Percentiles rank a stretch among this genome's conserved stretches.
Conservation (phyloP, 805 yeast genomes). For the Pichia nanzhaoensis region DNA sequence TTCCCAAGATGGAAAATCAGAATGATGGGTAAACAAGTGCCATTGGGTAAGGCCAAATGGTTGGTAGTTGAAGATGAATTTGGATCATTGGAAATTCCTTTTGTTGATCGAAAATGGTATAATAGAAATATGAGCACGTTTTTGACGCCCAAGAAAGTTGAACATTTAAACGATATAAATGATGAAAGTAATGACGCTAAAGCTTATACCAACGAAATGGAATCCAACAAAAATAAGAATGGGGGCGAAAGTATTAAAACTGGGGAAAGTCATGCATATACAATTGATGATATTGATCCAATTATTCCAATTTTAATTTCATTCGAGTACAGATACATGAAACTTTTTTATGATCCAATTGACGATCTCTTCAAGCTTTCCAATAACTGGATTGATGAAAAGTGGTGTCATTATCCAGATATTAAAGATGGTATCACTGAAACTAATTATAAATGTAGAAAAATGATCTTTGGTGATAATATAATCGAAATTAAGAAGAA, state of each 20-base stretch:
- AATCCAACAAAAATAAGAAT: neutral
- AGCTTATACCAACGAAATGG: constrained; percentile 11
- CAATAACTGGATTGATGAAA: constrained; percentile 76
- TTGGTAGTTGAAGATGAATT: constrained; percentile 89
- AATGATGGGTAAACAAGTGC: constrained; percentile 55
- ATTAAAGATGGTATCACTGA: constrained; percentile 66
- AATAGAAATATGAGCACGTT: constrained; percentile 68
- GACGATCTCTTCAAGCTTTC: constrained; percentile 83
- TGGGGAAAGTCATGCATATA: constrained; percentile 15
- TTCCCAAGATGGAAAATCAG: constrained; percentile 67
- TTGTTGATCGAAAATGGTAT: constrained; percentile 54
- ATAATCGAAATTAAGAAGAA: constrained; percentile 72
- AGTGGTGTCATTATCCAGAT: constrained; percentile 59
- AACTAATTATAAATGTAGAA: constrained; percentile 60
- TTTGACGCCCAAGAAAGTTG: constrained; percentile 30
- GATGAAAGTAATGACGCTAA: constrained; percentile 7
- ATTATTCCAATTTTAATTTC: constrained; percentile 61
- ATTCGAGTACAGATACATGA: constrained; percentile 78
- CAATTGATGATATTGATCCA: constrained; percentile 45
- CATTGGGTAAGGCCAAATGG: constrained; percentile 85
- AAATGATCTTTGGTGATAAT: constrained; percentile 70
- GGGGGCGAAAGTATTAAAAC: constrained; percentile 2
- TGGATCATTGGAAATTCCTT: constrained; percentile 68
- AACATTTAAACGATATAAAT: constrained; percentile 13
- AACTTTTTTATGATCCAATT: constrained; percentile 75